phyloP scores from a whole-genome alignment of 2,329 filamentous ascomycete genomes.

The Pseudogymnoascus sp. region DNA sequence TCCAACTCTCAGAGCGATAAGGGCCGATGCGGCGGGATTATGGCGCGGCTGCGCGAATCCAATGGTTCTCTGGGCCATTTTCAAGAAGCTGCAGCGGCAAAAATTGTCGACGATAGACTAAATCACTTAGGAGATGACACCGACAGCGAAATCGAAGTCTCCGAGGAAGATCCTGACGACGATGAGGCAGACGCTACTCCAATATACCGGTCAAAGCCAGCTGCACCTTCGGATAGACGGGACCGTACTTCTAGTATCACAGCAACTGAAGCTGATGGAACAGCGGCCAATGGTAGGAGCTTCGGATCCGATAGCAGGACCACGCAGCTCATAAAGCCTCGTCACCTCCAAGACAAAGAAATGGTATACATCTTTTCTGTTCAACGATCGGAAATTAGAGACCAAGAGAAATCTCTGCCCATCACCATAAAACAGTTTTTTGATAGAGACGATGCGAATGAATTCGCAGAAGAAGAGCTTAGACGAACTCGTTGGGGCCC shows the following conservation, averaged over 20 bases:
- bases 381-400: neutral
- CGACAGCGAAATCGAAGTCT: neutral
- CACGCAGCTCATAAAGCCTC: neutral
- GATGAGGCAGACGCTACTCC: neutral
- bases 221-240: too few species aligned
- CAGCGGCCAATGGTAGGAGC: neutral
- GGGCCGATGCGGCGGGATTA: neutral
- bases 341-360: neutral
- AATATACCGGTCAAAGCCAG: neutral
- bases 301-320: neutral
- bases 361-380: neutral
- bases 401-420: neutral
- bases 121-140: neutral
- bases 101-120: neutral
- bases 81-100: neutral
- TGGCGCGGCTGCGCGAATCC: neutral
- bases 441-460: neutral
- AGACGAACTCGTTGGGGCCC: slow-evolving; percentile 1
- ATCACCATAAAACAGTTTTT: neutral
- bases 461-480: neutral
- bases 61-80: neutral
- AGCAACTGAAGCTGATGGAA: neutral
- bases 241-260: neutral
- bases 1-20: neutral
- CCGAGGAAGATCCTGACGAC: neutral